Conservation (phyloP, 257 asterid genomes). For the Solanum piurae region DNA sequence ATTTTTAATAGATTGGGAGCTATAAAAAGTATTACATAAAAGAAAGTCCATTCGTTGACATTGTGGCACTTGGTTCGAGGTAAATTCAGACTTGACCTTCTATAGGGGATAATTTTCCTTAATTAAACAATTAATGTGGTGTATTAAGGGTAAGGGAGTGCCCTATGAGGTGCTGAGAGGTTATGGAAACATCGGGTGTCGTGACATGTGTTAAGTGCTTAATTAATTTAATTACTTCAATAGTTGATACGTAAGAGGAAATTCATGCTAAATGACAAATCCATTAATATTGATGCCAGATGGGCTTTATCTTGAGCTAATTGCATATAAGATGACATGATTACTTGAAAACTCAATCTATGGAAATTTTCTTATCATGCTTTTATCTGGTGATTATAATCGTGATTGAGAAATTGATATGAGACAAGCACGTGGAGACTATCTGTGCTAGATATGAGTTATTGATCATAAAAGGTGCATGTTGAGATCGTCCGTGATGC, state of each 20-base stretch:
- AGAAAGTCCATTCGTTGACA: neutral
- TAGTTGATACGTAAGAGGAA: neutral
- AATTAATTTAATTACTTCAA: neutral
- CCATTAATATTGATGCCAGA: neutral
- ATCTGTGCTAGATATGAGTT: neutral
- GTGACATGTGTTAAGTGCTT: neutral
- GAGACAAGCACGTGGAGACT: neutral
- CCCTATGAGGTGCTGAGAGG: neutral
- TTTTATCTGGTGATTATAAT: neutral
- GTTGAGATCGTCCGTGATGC: neutral
- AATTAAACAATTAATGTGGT: neutral
- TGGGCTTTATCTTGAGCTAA: neutral
- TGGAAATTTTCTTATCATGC: neutral
- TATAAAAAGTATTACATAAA: neutral
- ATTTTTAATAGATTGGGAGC: neutral
- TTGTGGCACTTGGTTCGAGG: neutral
- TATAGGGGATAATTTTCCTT: neutral
- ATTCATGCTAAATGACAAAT: neutral
- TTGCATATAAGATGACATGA: neutral
- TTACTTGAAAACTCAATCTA: neutral
- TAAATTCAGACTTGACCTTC: neutral
- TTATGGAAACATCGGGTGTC: neutral
- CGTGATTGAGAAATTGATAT: neutral
- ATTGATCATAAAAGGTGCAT: neutral
- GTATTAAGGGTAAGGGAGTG: neutral